Base-by-base conservation (phyloP, 75 land plant genomes). In the Picea glauca region DNA sequence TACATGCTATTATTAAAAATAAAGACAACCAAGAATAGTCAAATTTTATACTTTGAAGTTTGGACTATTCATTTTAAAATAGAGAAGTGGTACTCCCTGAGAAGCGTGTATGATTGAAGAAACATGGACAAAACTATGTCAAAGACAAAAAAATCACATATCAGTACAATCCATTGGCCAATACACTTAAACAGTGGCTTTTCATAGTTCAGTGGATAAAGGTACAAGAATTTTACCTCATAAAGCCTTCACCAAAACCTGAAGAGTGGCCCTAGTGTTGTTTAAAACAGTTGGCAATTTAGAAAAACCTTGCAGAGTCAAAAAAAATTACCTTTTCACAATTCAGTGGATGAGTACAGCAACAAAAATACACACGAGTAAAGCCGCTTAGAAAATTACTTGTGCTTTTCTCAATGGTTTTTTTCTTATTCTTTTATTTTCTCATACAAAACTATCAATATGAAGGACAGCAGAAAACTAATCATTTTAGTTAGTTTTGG, bases 181-280 rank as follows among this genome's bases (percentile, higher is more conserved):
- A 66, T 66, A 17, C 70, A 33, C 7, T 35, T 17, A 66, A 31
- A 20, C 35, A 66, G 15, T 33, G 18, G 13, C 18, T 66, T 66
- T 66, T 66, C 38, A 66, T 17, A 35, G 17, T 14, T 13, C 31
- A 65, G 38, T 6, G 33, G 33, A 32, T 38, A 66, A 33, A 33
- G 70, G 70, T 66, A 66, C 70, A 32, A 66, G 2, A 66, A 33
- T 33, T 65, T 17, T 65, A 65, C 17, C 17, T 65, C 68, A 65
- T 30, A 32, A 13, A 32, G 31, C 23, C 30, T 13, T 32, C 31
- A 65, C 1, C 38, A 65, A 65, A 33, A 32, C 32, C 68, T 65
- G 32, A 65, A 65, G 68, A 65, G 33, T 26, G 56, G 15, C 33
- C 30, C 38, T 65, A 65, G 35, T 30, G 56, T 30, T 32, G 38